Percentiles rank a stretch among this genome's conserved stretches.
phyloP scores from a whole-genome alignment of 805 yeast species.

The Candida sakaeoensis region DNA sequence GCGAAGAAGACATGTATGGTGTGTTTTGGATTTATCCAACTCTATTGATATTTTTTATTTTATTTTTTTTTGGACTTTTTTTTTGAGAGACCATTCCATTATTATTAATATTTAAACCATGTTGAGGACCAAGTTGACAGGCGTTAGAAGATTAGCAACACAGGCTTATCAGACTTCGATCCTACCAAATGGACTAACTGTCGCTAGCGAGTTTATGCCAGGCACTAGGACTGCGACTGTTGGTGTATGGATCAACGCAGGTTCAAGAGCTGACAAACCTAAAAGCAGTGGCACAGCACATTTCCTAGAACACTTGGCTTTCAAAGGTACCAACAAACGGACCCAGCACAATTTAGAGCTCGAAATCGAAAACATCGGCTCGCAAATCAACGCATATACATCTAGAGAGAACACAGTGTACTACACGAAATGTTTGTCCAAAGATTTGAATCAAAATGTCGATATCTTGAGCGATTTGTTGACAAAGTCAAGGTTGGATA shows the following conservation, averaged over 20 bases:
- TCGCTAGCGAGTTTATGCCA: conserved; percentile 86
- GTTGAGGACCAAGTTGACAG: not conserved
- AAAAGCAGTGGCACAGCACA: conserved; percentile 93
- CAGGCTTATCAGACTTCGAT: conserved; percentile 54
- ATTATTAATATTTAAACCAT: not conserved
- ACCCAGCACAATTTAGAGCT: conserved; percentile 80
- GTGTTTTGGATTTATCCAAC: no score
- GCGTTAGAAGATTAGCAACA: conserved; percentile 8
- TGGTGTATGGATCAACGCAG: conserved; percentile 98
- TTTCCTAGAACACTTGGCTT: conserved; percentile 92
- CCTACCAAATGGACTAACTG: conserved; percentile 87
- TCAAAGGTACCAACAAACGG: conserved; percentile 86
- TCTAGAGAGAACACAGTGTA: conserved; percentile 97
- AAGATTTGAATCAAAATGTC: conserved; percentile 79
- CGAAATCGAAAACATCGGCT: conserved; percentile 94
- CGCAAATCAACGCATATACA: conserved; percentile 97
- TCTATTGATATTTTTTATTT: not conserved
- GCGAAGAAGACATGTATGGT: conserved; percentile 23
- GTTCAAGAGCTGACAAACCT: conserved; percentile 91
- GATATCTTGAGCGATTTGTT: conserved; percentile 87
- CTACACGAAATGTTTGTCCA: conserved; percentile 81
- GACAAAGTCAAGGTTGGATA: conserved; percentile 79
- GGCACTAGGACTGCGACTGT: conserved; percentile 92
- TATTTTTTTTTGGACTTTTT: not conserved
- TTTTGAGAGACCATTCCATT: not conserved